Evolutionary conservation across 2,329 filamentous ascomycete species (phyloP).

Genomic region (Penicillium janthinellum): DNA sequence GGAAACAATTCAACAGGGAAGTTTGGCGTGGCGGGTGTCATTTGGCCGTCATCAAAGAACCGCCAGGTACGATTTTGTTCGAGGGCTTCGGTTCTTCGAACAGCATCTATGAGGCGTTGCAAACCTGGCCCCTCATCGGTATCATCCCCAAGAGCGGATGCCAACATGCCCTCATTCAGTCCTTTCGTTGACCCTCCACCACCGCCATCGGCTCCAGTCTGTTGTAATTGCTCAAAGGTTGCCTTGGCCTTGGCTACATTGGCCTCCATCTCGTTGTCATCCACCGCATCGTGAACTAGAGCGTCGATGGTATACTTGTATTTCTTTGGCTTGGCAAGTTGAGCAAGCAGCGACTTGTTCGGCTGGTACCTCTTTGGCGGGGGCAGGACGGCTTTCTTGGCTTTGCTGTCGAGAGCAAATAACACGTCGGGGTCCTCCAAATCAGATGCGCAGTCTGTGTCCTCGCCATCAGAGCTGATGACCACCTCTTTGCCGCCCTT

Average conservation of each 20-base stretch:
- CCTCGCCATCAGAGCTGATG: conserved; percentile 72
- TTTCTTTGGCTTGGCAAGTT: conserved; percentile 27
- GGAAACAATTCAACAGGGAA: conserved; percentile 41
- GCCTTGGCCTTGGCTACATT: conserved; percentile 47
- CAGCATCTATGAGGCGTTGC: conserved; percentile 57
- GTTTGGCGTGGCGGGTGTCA: conserved; percentile 24
- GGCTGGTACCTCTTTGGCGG: not conserved
- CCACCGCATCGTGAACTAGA: conserved; percentile 61
- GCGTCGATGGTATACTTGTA: conserved; percentile 67
- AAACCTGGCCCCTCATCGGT: conserved; percentile 45
- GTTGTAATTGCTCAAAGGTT: conserved; percentile 25
- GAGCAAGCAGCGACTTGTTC: conserved; percentile 4
- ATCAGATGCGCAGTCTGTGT: conserved; percentile 59
- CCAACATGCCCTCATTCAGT: conserved; percentile 45
- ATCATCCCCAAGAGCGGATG: conserved; percentile 45
- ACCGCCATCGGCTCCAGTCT: not conserved
- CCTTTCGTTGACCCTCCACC: conserved; percentile 7
- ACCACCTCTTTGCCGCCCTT: conserved; percentile 59
- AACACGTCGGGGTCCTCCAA: conserved; percentile 52
- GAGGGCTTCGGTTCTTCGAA: conserved; percentile 63
- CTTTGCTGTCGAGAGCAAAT: conserved; percentile 35
- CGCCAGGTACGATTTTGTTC: conserved; percentile 56
- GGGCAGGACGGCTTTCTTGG: not conserved
- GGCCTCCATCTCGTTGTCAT: conserved; percentile 62
- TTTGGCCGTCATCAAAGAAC: conserved; percentile 53